phyloP scores from a whole-genome alignment of 148 eudicot species.

The Camellia sinensis region DNA sequence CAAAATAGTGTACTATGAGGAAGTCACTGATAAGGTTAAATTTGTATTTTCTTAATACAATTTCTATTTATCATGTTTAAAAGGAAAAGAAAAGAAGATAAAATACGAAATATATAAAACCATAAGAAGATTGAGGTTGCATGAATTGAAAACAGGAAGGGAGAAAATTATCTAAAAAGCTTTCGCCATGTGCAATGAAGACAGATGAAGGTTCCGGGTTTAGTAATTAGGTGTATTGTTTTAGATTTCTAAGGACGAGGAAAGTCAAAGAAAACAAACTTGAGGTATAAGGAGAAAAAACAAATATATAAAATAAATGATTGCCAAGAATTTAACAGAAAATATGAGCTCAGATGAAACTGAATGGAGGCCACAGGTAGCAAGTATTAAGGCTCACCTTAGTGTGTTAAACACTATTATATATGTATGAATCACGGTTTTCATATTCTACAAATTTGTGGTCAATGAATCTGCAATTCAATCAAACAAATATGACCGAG shows the following conservation, averaged over 20 bases:
- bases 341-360: not conserved
- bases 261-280: not conserved
- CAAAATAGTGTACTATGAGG: no score
- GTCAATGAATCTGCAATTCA: not conserved
- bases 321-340: not conserved
- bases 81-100: not conserved
- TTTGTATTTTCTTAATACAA: no score
- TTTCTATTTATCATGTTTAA: no score
- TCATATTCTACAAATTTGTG: not conserved
- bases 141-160: not conserved
- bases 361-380: not conserved
- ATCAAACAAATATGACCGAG: not conserved
- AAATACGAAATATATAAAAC: not conserved
- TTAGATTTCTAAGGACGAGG: not conserved
- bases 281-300: not conserved
- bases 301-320: not conserved
- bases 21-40: no score
- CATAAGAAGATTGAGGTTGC: not conserved
- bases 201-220: not conserved
- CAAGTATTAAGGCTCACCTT: not conserved
- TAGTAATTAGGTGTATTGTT: not conserved
- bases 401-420: not conserved
- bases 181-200: slow-evolving; percentile 5
- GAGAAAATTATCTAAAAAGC: not conserved
- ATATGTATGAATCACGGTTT: not conserved